A percentile compares a stretch with the other conserved stretches of the same genome.
Conservation (phyloP, 1,284 basidiomycete species). For the Vanrija sp. region DNA sequence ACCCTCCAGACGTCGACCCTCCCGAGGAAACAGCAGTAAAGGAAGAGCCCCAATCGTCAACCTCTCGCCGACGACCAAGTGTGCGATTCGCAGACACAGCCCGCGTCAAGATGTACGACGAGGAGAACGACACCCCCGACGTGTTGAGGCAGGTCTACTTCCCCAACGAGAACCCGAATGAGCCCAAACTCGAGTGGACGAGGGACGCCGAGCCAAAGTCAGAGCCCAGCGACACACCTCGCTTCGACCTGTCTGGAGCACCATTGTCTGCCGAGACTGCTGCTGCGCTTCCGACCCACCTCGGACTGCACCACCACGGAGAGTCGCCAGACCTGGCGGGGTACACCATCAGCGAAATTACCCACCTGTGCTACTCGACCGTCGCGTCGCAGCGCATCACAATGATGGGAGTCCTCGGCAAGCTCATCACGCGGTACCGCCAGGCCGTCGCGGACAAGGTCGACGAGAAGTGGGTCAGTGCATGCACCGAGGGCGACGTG, state of each 20-base stretch:
- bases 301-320: slow-evolving; percentile 84
- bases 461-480: slow-evolving; percentile 5
- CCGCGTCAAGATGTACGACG: slow-evolving; percentile 23
- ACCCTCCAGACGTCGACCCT: not conserved
- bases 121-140: slow-evolving; percentile 60
- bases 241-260: slow-evolving; percentile 71
- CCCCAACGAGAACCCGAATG: slow-evolving; percentile 59
- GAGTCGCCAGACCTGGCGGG: slow-evolving; percentile 73
- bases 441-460: slow-evolving; percentile 18
- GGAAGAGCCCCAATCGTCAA: too few relatives aligned
- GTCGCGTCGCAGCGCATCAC: slow-evolving; percentile 77
- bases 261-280: slow-evolving; percentile 55
- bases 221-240: slow-evolving; percentile 11
- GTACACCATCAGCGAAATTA: slow-evolving; percentile 83
- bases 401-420: slow-evolving; percentile 70
- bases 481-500: slow-evolving; percentile 7
- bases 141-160: slow-evolving; percentile 69
- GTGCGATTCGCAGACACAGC: slow-evolving; percentile 10
- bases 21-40: too few relatives aligned
- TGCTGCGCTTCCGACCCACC: slow-evolving; percentile 62
- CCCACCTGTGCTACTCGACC: slow-evolving; percentile 73
- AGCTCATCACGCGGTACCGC: slow-evolving; percentile 51
- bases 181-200: slow-evolving; percentile 71
- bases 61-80: not conserved
- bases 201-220: slow-evolving; percentile 1